Evolutionary conservation across 2,329 filamentous ascomycete genomes (phyloP), one percentile per base, ranked within the genome.

Genomic region (Aspergillus sp.): DNA sequence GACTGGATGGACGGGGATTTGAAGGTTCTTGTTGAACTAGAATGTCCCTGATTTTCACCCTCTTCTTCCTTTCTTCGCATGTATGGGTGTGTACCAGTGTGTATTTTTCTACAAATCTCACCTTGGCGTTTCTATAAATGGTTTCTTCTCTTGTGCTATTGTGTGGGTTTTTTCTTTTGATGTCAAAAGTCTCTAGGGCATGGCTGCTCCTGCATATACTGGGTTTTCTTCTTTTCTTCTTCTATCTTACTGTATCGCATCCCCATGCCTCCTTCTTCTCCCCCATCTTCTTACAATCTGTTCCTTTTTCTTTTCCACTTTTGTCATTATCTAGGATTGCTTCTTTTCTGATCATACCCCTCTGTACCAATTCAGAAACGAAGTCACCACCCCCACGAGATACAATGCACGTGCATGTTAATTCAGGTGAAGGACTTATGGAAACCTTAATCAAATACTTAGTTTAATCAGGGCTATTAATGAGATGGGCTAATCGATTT

Each of bases 1-100:
- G 78, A 80, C 31, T 81, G 79, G 79, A 79, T 81, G 77, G 78
- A 80, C 59, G 73, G 73, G 4, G 73, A 79, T 46, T 60, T 81
- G 58, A 76, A 72, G 54, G 73, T 81, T 56, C 63, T 81, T 31
- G 66, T 80, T 29, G 77, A 80, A 47, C 52, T 75, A 45, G 70
- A 67, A 32, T 63, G 57, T 20, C 39, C 52, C 5, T 58, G 49
- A 20, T 55, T 14, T 22, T 7, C 11, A 26, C 26, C 9, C 18
- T 49, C n/a, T 26, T 20, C 11, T 59, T 57, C 26, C 52, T 39
- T 49, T 54, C 20, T 55, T 52, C 29, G 3, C 29, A 31, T 45
- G 22, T 39, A 1, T 9, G 16, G 29, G 14, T 20, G 14, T 22
- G 45, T 12, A 24, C 45, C 7, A 24, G 45, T 16, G 12, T 14